These are phyloP conservation scores for Kwoniella shivajii DNA, from an alignment of 1,284 basidiomycete genomes.

Conservation along the genomic window DNA sequence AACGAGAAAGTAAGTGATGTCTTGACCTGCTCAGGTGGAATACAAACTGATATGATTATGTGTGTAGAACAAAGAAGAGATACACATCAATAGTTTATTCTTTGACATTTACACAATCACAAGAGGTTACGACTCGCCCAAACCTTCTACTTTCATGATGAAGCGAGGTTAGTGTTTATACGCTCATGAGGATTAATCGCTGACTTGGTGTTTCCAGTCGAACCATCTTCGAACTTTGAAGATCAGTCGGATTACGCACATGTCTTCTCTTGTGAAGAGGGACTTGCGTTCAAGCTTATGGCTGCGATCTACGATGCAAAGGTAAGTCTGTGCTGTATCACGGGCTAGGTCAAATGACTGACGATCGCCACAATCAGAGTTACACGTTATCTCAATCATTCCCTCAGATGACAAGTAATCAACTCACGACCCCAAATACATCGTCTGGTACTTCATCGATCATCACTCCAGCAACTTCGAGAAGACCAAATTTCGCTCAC, in stretches of 20 bases:
- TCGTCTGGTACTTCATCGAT: background rate
- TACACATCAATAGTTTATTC: slow-evolving; percentile 59
- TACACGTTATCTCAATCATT: slow-evolving; percentile 12
- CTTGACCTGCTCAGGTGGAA: background rate
- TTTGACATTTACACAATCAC: slow-evolving; percentile 82
- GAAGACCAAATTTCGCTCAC: too few species aligned
- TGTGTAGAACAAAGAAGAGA: slow-evolving; percentile 74
- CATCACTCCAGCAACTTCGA: background rate
- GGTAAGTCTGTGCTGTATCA: too few species aligned
- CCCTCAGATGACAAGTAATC: slow-evolving; percentile 7
- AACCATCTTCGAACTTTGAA: slow-evolving; percentile 79
- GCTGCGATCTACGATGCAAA: slow-evolving; percentile 41
- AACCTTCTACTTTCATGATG: slow-evolving; percentile 75
- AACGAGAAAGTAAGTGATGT: slow-evolving; percentile 76
- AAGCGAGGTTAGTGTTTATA: slow-evolving; percentile 60
- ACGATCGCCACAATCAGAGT: slow-evolving; percentile 1
- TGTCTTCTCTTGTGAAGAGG: slow-evolving; percentile 70
- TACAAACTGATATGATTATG: slow-evolving; percentile 4
- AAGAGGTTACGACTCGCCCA: slow-evolving; percentile 66
- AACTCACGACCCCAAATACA: slow-evolving; percentile 2
- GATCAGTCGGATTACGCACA: slow-evolving; percentile 81
- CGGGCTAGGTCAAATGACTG: too few species aligned
- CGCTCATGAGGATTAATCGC: background rate
- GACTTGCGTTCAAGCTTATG: slow-evolving; percentile 40
- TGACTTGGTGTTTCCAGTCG: slow-evolving; percentile 58